Evolutionary conservation across 257 asterid species (phyloP).

Genomic region (Penstemon davidsonii): DNA sequence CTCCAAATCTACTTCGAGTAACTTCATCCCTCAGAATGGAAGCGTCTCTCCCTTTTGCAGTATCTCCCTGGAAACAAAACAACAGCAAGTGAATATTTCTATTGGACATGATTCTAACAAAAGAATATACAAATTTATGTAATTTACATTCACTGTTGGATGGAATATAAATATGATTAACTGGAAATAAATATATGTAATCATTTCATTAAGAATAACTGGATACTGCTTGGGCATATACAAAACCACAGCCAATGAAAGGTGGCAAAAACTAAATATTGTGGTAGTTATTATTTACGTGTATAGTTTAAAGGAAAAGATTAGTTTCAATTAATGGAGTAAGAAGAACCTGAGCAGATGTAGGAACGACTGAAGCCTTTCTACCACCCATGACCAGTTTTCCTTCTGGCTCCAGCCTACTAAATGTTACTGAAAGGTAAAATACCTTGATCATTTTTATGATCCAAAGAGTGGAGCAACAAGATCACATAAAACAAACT

Average conservation of each 20-base stretch:
- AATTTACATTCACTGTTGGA: neutral
- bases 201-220: too few relatives aligned
- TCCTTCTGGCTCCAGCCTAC: slow-evolving; percentile 94
- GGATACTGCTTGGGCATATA: too few relatives aligned
- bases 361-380: slow-evolving; percentile 54
- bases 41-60: slow-evolving; percentile 34
- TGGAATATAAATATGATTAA: neutral
- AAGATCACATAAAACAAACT: slow-evolving; percentile 6
- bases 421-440: slow-evolving; percentile 76
- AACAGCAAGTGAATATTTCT: slow-evolving; percentile 7
- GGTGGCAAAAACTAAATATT: neutral
- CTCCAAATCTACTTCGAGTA: slow-evolving; percentile 43
- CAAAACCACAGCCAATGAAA: neutral
- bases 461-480: slow-evolving; percentile 24
- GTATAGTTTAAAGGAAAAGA: neutral
- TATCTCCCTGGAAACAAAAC: slow-evolving; percentile 56
- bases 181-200: neutral
- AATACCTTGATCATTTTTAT: slow-evolving; percentile 31
- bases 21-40: slow-evolving; percentile 42
- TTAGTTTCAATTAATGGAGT: slow-evolving; percentile 6
- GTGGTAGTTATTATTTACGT: neutral
- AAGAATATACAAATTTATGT: neutral
- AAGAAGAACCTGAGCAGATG: slow-evolving; percentile 68
- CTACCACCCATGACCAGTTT: slow-evolving; percentile 93
- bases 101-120: slow-evolving; percentile 7